phyloP scores from a whole-genome alignment of 768 basidiomycete genomes.

The Boletus insuetus region DNA sequence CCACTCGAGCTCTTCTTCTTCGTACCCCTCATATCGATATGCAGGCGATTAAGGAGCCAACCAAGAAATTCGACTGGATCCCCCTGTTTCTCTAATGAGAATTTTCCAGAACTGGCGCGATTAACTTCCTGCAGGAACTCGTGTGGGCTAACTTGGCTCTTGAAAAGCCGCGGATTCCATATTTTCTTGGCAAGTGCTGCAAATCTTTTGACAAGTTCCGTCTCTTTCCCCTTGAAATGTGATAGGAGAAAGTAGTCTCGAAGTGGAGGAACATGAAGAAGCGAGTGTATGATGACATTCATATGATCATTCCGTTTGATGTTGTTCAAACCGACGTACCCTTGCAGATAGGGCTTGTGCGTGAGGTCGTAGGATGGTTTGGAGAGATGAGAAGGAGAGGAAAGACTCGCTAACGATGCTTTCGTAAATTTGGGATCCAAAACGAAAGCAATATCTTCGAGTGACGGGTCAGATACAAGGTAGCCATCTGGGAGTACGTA shows the following conservation, averaged over 20 bases:
- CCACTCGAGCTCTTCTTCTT: conserved; percentile 87
- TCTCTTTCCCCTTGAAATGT: conserved; percentile 66
- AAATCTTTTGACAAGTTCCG: conserved; percentile 88
- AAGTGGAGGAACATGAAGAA: conserved; percentile 87
- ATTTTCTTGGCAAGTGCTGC: conserved; percentile 86
- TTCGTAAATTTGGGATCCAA: conserved; percentile 85
- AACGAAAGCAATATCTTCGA: conserved; percentile 92
- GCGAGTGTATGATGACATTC: conserved; percentile 93
- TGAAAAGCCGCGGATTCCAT: conserved; percentile 97
- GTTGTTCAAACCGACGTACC: conserved; percentile 96
- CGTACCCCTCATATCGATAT: conserved; percentile 92
- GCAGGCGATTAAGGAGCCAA: conserved; percentile 92
- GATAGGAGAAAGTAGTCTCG: conserved; percentile 85
- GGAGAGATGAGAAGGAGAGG: conserved; percentile 54
- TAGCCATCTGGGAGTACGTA: conserved; percentile 98
- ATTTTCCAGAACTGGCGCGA: conserved; percentile 84
- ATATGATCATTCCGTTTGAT: conserved; percentile 97
- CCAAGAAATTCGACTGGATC: conserved; percentile 95
- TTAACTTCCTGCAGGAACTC: conserved; percentile 98
- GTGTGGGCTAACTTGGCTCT: conserved; percentile 98
- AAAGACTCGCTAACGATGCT: conserved; percentile 50
- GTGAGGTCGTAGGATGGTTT: conserved; percentile 85
- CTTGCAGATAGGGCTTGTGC: conserved; percentile 81
- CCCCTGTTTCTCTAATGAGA: conserved; percentile 90
- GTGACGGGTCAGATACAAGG: conserved; percentile 91